These are phyloP conservation scores for Malus sieversii DNA, from an alignment of 306 rosid genomes.

Conservation along the genomic window DNA sequence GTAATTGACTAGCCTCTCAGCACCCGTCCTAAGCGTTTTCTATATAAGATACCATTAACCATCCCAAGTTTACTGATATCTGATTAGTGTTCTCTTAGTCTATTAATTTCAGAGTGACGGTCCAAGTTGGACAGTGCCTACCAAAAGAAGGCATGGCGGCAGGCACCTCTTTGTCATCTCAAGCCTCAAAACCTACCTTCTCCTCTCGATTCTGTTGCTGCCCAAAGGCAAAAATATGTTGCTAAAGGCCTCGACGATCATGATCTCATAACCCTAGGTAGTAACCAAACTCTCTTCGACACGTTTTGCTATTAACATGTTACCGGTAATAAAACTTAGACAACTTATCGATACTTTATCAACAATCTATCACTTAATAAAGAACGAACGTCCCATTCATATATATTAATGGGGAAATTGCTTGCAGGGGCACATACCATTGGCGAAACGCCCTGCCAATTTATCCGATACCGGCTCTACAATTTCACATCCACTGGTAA, in stretches of 20 bases:
- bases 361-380: too few species aligned
- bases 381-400: fast-evolving
- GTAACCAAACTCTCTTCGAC: conserved; percentile 18
- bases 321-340: too few species aligned
- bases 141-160: conserved; percentile 65
- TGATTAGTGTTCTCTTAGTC: background rate
- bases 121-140: conserved; percentile 67
- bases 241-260: conserved; percentile 63
- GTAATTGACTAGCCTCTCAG: conserved; percentile 1
- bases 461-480: conserved; percentile 52
- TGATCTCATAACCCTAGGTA: conserved; percentile 64
- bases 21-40: too few species aligned
- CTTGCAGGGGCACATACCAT: conserved; percentile 64
- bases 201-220: conserved; percentile 54
- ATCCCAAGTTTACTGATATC: background rate
- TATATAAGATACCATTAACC: background rate
- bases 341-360: background rate
- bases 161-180: conserved; percentile 32
- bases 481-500: conserved; percentile 54
- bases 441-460: conserved; percentile 57
- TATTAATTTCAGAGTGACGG: conserved; percentile 39
- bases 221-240: conserved; percentile 51
- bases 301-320: too few species aligned
- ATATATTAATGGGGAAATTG: background rate
- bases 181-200: conserved; percentile 61